Evolutionary conservation across 768 basidiomycete genomes (phyloP).

Genomic region (Lactarius akahatsu): DNA sequence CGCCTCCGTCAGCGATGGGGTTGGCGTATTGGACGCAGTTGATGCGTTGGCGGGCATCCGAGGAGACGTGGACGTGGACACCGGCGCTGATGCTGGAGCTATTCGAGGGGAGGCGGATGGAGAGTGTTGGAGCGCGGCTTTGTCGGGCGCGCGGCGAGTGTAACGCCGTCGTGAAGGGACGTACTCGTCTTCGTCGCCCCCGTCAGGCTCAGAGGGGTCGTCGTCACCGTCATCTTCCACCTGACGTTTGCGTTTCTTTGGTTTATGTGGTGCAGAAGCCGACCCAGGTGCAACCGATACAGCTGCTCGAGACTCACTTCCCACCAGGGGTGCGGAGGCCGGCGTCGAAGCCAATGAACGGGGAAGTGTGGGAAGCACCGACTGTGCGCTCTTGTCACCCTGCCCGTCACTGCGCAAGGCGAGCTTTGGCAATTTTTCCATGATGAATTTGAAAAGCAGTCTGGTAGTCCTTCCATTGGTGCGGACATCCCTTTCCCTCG

Average conservation of each 20-base stretch:
- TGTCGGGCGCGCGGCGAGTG: constrained; percentile 1
- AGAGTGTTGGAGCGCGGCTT: background rate
- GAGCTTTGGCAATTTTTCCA: constrained; percentile 31
- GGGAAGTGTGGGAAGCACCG: constrained; percentile 6
- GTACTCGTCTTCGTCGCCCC: constrained; percentile 2
- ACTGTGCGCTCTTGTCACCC: constrained; percentile 29
- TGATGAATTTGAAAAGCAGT: constrained; percentile 55
- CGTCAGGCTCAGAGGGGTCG: background rate
- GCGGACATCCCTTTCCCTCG: constrained; percentile 60
- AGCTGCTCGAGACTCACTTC: background rate
- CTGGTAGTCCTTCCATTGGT: constrained; percentile 59
- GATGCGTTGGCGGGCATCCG: background rate
- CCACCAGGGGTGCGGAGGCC: background rate
- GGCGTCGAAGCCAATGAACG: background rate
- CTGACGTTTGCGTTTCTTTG: constrained; percentile 17
- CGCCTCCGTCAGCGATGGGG: constrained; percentile 15
- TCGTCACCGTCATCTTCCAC: background rate
- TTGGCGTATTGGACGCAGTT: constrained; percentile 6
- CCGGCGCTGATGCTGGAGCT: background rate
- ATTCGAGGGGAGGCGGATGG: background rate
- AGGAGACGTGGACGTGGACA: background rate
- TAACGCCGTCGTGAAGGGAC: constrained; percentile 2
- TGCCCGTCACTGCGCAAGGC: constrained; percentile 27
- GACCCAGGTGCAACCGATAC: background rate
- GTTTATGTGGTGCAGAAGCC: background rate